phyloP scores from a whole-genome alignment of 441 rosid species.

The Pelargonium hybrid region DNA sequence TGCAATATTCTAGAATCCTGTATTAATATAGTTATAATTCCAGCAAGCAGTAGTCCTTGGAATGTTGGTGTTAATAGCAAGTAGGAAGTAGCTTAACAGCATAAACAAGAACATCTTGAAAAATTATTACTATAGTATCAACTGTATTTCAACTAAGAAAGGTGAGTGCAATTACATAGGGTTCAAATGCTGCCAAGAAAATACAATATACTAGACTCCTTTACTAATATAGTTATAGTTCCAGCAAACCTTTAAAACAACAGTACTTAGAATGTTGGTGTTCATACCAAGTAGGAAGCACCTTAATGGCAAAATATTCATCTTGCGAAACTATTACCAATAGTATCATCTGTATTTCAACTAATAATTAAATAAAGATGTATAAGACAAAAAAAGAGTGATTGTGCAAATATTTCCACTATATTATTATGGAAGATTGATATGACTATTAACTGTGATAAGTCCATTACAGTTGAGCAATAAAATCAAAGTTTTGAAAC shows the following conservation, averaged over 20 bases:
- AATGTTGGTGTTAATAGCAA: no score
- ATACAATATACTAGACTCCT: background rate
- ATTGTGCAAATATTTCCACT: background rate
- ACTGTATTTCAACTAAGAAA: background rate
- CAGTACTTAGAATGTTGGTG: background rate
- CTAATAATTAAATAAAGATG: no score
- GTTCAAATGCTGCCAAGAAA: background rate
- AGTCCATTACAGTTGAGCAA: background rate
- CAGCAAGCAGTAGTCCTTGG: background rate
- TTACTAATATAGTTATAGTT: background rate
- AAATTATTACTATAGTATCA: no score
- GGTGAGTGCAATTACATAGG: background rate
- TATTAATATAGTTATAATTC: background rate
- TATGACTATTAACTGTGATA: background rate
- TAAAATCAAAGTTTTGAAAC: conserved; percentile 7
- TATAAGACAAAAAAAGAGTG: background rate
- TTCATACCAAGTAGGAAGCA: background rate
- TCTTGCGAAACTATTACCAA: background rate
- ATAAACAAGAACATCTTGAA: no score
- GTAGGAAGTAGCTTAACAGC: no score
- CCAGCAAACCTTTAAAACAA: background rate
- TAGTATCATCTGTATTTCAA: no score
- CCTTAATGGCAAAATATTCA: background rate
- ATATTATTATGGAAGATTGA: background rate
- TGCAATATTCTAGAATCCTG: background rate